Conservation (phyloP, 805 yeast genomes). For the Starmerella davenportii region DNA sequence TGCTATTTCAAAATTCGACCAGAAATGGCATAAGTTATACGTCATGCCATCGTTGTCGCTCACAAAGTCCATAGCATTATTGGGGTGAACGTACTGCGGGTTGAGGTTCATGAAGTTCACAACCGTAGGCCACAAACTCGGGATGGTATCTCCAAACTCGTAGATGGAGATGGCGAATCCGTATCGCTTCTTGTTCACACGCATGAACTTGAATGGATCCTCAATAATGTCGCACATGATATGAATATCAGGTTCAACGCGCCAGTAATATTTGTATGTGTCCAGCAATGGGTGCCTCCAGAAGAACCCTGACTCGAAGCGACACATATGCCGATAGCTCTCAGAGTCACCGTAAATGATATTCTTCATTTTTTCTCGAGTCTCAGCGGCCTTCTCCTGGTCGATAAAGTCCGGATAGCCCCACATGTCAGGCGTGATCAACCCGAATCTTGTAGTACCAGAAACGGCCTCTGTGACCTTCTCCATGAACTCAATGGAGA, state of each 20-base stretch:
- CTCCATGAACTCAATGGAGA: slow-evolving; percentile 42
- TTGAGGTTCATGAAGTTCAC: slow-evolving; percentile 28
- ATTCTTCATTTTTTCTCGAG: slow-evolving; percentile 61
- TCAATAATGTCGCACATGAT: slow-evolving; percentile 81
- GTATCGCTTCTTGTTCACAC: slow-evolving; percentile 45
- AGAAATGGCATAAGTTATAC: slow-evolving; percentile 70
- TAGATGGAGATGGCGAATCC: slow-evolving; percentile 69
- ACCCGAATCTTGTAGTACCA: slow-evolving; percentile 56
- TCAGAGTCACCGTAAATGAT: slow-evolving; percentile 69
- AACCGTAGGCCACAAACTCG: slow-evolving; percentile 48
- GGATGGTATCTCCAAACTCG: slow-evolving; percentile 68
- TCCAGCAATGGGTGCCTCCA: slow-evolving; percentile 58
- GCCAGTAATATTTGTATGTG: slow-evolving; percentile 81
- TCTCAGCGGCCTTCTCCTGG: slow-evolving; percentile 33
- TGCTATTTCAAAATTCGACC: slow-evolving; percentile 91
- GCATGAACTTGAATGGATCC: slow-evolving; percentile 81
- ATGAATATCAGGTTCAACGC: slow-evolving; percentile 85
- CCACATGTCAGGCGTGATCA: slow-evolving; percentile 46
- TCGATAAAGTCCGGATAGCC: slow-evolving; percentile 38
- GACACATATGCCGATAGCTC: slow-evolving; percentile 86
- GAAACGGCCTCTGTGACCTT: slow-evolving; percentile 36
- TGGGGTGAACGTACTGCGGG: slow-evolving; percentile 36
- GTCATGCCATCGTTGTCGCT: slow-evolving; percentile 51
- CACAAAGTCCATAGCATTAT: slow-evolving; percentile 49
- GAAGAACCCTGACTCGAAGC: slow-evolving; percentile 75